A percentile compares a stretch with the other conserved stretches of the same genome.
Conservation (phyloP, 225 moss, liverwort and hornwort genomes). For the Bryoerythrophyllum caledonicum region DNA sequence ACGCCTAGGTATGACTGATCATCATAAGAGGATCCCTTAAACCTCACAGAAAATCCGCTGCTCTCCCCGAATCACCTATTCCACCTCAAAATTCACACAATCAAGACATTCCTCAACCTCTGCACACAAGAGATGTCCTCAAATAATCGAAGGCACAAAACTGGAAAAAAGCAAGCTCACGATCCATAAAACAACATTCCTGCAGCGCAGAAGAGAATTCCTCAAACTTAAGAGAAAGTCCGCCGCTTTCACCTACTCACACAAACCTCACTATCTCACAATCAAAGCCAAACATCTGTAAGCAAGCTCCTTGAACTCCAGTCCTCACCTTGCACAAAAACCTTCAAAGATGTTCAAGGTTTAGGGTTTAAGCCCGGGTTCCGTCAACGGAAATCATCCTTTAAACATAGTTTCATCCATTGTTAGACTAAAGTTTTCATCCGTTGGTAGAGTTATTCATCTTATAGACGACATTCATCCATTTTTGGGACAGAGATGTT, state of each 20-base stretch:
- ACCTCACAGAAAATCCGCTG: no score
- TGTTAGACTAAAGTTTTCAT: no score
- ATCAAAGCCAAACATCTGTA: background rate
- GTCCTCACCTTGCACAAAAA: background rate
- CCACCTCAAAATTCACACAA: no score
- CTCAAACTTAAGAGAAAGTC: background rate
- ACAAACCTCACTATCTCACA: background rate
- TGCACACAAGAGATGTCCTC: background rate
- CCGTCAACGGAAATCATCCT: background rate
- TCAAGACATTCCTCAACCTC: no score
- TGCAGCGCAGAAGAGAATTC: background rate
- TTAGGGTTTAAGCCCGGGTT: slow-evolving; percentile 20
- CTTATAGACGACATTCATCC: no score
- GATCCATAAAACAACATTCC: no score
- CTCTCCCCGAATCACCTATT: no score
- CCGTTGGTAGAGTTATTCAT: no score
- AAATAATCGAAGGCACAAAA: background rate
- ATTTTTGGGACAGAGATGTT: background rate
- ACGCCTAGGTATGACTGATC: background rate
- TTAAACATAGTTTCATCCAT: no score
- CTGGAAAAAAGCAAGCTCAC: no score
- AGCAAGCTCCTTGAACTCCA: no score
- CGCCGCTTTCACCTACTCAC: background rate
- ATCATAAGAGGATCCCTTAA: no score
- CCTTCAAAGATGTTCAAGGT: background rate